Base-by-base conservation (phyloP, 352 stramenopile species). In the Phytophthora tentaculata region DNA sequence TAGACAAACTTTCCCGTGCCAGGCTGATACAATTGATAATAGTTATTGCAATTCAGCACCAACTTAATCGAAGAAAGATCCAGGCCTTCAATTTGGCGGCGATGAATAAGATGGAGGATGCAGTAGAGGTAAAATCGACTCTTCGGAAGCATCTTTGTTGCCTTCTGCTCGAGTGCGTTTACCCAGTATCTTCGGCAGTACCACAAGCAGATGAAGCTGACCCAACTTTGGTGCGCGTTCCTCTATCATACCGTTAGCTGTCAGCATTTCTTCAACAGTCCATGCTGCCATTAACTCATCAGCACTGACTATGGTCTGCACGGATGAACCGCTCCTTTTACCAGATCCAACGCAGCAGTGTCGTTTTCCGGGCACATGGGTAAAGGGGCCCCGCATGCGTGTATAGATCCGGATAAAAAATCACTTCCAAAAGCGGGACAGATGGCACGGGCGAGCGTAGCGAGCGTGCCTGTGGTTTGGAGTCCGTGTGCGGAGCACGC, bases 41-140 rank as follows among this genome's bases (percentile, higher is more conserved):
- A 23, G 7, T 63, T 29, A 0, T 17, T 39, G 50, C 17, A 73
- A 49, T 72, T 76, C 29, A 73, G 14, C 49, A 76, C 58, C 52
- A 71, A 57, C 3, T 51, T 26, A 24, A 74, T 71, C 32, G 26
- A 19, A 24, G 55, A 9, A 29, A 61, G 60, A 13, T 52, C 28
- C 39, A 60, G 24, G 12, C 52, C 54, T 22, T 49, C 7, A 8
- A 28, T 43, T 28, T 44, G 0, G 32, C 20, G 8, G 9, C 13
- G 16, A 24, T 6, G 24, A 41, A 61, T 8, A 47, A 71, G 60
- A 24, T 56, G 60, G 67, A 71, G 68, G 22, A 64, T 39, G 56
- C 64, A 77, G 23, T 74, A 77, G 17, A 69, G 58, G 43, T 77
- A 73, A 47, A 73, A 71, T 16, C 39, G 50, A 55, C 64, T 77